phyloP scores from a whole-genome alignment of 2,329 filamentous ascomycete species.

The Neofusicoccum sp. region DNA sequence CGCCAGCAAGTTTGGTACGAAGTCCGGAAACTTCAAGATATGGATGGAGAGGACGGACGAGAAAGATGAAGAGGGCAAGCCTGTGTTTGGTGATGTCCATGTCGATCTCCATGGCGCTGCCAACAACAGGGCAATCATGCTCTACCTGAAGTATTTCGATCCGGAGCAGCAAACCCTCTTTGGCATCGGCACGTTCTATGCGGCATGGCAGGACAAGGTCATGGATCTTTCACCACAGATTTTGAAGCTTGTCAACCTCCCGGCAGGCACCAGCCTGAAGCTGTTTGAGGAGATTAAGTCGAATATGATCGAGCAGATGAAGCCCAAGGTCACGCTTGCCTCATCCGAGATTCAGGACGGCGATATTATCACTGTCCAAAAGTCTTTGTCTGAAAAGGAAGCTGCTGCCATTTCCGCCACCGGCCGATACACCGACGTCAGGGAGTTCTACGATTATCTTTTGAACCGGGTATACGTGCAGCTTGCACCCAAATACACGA shows the following conservation, averaged over 20 bases:
- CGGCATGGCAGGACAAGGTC: conserved; percentile 83
- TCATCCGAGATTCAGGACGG: conserved; percentile 95
- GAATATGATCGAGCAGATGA: conserved; percentile 93
- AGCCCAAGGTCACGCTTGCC: conserved; percentile 83
- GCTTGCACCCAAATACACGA: conserved; percentile 67
- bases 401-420: conserved; percentile 29
- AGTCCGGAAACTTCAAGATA: conserved; percentile 67
- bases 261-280: conserved; percentile 66
- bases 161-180: conserved; percentile 69
- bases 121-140: conserved; percentile 62
- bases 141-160: conserved; percentile 94
- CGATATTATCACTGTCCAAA: conserved; percentile 94
- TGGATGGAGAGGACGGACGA: conserved; percentile 77
- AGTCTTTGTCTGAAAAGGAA: conserved; percentile 54
- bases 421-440: conserved; percentile 64
- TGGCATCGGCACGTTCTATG: conserved; percentile 81
- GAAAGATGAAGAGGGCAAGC: conserved; percentile 66
- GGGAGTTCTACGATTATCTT: conserved; percentile 90
- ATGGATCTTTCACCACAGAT: conserved; percentile 79
- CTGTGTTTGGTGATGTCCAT: conserved; percentile 68
- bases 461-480: conserved; percentile 76
- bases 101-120: conserved; percentile 57
- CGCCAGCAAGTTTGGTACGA: conserved; percentile 66
- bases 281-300: conserved; percentile 98
- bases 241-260: conserved; percentile 80